Evolutionary conservation across 768 basidiomycete species (phyloP).

Genomic region (Trametes coccinea): DNA sequence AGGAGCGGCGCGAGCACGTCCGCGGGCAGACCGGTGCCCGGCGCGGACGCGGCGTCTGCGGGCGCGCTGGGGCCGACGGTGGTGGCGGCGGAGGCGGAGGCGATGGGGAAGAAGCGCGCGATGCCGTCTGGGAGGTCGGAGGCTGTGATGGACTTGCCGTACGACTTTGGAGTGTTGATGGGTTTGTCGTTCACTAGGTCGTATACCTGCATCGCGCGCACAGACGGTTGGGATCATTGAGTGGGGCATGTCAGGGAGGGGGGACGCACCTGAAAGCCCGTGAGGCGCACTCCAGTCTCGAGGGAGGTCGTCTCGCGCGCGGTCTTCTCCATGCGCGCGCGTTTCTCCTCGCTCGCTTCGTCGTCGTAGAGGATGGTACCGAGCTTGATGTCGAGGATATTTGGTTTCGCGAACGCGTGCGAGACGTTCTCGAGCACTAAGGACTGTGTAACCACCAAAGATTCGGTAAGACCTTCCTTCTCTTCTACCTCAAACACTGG

Average conservation of each 20-base stretch:
- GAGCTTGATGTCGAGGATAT: slow-evolving; percentile 90
- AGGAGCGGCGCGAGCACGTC: slow-evolving; percentile 59
- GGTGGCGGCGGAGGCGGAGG: neutral
- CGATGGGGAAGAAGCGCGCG: slow-evolving; percentile 70
- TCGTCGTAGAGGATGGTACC: slow-evolving; percentile 88
- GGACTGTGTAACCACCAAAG: slow-evolving; percentile 45
- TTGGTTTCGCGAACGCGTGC: slow-evolving; percentile 73
- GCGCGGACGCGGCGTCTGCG: slow-evolving; percentile 19
- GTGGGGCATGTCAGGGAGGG: too few species aligned
- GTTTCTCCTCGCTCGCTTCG: slow-evolving; percentile 66
- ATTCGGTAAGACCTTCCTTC: neutral
- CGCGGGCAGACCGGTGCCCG: slow-evolving; percentile 55
- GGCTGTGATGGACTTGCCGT: slow-evolving; percentile 73
- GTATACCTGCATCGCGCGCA: slow-evolving; percentile 56
- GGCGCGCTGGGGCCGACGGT: slow-evolving; percentile 11
- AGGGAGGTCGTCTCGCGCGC: slow-evolving; percentile 72
- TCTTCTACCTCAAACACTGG: neutral
- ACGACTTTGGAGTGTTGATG: slow-evolving; percentile 67
- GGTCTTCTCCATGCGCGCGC: slow-evolving; percentile 69
- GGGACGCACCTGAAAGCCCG: slow-evolving; percentile 78
- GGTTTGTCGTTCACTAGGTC: slow-evolving; percentile 57
- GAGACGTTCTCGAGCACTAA: slow-evolving; percentile 86
- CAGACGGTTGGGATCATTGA: too few species aligned
- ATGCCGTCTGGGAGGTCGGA: slow-evolving; percentile 77
- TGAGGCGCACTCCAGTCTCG: slow-evolving; percentile 78